These are phyloP conservation scores for Galeopsis tetrahit DNA, from an alignment of 257 asterid genomes.

Conservation along the genomic window DNA sequence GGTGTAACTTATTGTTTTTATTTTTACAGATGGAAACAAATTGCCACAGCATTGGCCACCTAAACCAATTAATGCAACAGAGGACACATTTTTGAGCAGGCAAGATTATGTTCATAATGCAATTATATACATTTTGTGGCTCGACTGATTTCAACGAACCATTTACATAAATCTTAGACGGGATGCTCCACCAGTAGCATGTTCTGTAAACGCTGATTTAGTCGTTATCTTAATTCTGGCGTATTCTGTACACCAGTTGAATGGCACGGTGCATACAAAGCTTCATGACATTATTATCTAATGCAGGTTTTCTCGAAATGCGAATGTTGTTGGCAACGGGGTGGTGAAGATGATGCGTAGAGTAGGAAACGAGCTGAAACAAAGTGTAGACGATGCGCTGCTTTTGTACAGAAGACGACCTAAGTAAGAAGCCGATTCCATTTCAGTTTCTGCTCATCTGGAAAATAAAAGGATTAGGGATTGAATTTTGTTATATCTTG, in stretches of 20 bases:
- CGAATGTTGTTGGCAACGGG: slow-evolving; percentile 77
- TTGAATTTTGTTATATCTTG: no score
- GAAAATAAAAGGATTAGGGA: no score
- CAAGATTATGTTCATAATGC: slow-evolving; percentile 36
- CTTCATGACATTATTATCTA: neutral
- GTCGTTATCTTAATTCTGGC: neutral
- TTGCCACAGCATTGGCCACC: slow-evolving; percentile 64
- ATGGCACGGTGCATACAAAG: no score
- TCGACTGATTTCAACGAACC: neutral
- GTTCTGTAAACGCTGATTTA: neutral
- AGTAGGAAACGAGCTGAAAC: slow-evolving; percentile 77
- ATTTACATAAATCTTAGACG: no score
- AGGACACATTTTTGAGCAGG: slow-evolving; percentile 83
- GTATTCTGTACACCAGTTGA: no score
- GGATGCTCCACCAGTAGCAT: no score
- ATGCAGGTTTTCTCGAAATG: slow-evolving; percentile 70
- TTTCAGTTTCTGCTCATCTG: neutral
- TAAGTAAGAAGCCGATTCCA: slow-evolving; percentile 44
- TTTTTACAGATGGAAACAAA: slow-evolving; percentile 58
- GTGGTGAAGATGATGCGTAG: slow-evolving; percentile 70
- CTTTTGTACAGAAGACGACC: slow-evolving; percentile 67
- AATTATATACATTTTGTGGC: neutral
- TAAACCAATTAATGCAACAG: slow-evolving; percentile 59
- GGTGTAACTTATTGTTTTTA: neutral
- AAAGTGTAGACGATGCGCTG: slow-evolving; percentile 57